Conservation (phyloP, 73 alveolate species). For the Paramecium tetraurelia region DNA sequence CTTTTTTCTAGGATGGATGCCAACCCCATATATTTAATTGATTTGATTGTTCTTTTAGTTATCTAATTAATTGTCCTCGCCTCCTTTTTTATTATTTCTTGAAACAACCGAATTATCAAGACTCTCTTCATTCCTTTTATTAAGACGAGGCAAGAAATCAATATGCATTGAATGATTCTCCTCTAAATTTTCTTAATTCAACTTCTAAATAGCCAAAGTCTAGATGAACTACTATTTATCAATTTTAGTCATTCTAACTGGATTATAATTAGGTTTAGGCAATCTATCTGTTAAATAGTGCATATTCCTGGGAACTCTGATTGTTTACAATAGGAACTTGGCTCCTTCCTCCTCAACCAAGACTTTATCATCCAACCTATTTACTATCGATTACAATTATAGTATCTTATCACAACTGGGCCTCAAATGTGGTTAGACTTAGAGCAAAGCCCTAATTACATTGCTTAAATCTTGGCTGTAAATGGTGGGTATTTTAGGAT, state of each 20-base stretch:
- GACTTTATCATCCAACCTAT: constrained; percentile 51
- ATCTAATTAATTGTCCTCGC: neutral
- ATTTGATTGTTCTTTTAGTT: neutral
- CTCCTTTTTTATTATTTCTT: neutral
- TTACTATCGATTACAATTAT: constrained; percentile 24
- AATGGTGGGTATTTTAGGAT: constrained; percentile 76
- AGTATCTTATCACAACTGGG: constrained; percentile 57
- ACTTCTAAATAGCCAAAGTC: constrained; percentile 41
- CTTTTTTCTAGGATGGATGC: neutral
- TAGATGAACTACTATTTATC: constrained; percentile 44
- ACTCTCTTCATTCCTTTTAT: neutral
- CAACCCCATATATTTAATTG: neutral
- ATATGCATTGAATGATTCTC: neutral
- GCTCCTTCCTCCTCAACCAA: constrained; percentile 47
- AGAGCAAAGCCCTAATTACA: constrained; percentile 69
- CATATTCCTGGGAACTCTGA: constrained; percentile 89
- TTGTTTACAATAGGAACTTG: constrained; percentile 72
- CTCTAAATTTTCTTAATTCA: constrained; percentile 25
- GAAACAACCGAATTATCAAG: neutral
- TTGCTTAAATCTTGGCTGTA: constrained; percentile 71
- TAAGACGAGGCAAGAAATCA: neutral
- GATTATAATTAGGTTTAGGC: constrained; percentile 88
- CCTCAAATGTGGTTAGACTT: constrained; percentile 64
- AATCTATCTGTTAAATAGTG: constrained; percentile 86
- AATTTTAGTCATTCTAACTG: constrained; percentile 27